Conservation (phyloP, 192 early-diverging fungal species). For the Rhizophlyctis rosea region DNA sequence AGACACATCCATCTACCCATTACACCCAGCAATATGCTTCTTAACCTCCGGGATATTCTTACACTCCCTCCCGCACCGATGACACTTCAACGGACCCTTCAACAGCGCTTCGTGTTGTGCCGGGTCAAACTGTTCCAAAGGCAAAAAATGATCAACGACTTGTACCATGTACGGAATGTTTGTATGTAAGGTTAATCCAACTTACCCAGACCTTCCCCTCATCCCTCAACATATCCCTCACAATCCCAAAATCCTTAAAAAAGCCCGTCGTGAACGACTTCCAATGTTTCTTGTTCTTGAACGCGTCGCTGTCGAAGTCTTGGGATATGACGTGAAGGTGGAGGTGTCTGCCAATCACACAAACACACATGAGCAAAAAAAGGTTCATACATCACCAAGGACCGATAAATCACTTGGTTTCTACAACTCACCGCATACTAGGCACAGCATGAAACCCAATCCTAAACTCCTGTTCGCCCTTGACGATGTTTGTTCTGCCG, state of each 20-base stretch:
- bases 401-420: background rate
- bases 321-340: slow-evolving; percentile 65
- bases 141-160: background rate
- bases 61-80: slow-evolving; percentile 38
- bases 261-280: slow-evolving; percentile 62
- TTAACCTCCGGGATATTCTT: slow-evolving; percentile 50
- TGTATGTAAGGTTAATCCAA: background rate
- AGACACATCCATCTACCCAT: background rate
- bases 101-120: slow-evolving; percentile 31
- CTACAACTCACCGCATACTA: slow-evolving; percentile 51
- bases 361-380: background rate
- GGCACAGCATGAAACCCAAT: slow-evolving; percentile 63
- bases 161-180: background rate
- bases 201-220: slow-evolving; percentile 37
- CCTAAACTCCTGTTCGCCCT: slow-evolving; percentile 33
- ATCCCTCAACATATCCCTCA: slow-evolving; percentile 33
- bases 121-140: slow-evolving; percentile 25
- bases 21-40: slow-evolving; percentile 32
- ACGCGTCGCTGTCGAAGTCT: slow-evolving; percentile 47
- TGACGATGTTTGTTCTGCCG: background rate
- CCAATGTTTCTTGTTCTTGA: slow-evolving; percentile 64
- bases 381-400: too few relatives aligned
- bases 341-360: slow-evolving; percentile 36
- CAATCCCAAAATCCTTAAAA: slow-evolving; percentile 44
- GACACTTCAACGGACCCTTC: slow-evolving; percentile 47